phyloP scores from a whole-genome alignment of 306 rosid genomes.

The Ochetophila trinervis region DNA sequence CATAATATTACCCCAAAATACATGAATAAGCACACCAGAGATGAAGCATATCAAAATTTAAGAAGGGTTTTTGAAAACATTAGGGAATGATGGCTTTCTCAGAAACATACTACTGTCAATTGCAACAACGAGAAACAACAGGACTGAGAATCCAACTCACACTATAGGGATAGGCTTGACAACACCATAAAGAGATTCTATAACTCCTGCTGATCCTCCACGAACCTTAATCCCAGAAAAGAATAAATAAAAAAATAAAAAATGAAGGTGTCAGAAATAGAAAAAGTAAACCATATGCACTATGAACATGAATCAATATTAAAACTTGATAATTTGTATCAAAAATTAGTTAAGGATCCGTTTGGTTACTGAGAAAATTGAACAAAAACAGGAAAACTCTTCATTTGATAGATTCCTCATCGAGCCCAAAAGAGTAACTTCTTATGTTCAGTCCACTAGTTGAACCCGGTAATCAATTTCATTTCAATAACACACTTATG shows the following conservation, averaged over 20 bases:
- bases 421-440: too few relatives aligned
- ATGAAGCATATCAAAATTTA: too few relatives aligned
- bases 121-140: neutral
- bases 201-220: slow-evolving; percentile 89
- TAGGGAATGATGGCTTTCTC: too few relatives aligned
- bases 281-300: neutral
- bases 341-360: slow-evolving; percentile 9
- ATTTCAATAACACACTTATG: too few relatives aligned
- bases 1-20: too few relatives aligned
- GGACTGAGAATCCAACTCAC: slow-evolving; percentile 43
- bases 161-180: slow-evolving; percentile 67
- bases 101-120: neutral
- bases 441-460: too few relatives aligned
- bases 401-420: too few relatives aligned
- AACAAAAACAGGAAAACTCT: neutral
- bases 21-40: too few relatives aligned
- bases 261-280: slow-evolving; percentile 1
- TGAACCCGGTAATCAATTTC: too few relatives aligned
- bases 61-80: too few relatives aligned
- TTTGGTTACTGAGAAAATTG: neutral
- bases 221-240: slow-evolving; percentile 52
- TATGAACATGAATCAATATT: neutral
- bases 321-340: neutral
- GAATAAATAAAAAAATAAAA: too few relatives aligned
- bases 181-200: slow-evolving; percentile 78